phyloP scores from a whole-genome alignment of 108 stramenopile species.

The Fragilaria radians region DNA sequence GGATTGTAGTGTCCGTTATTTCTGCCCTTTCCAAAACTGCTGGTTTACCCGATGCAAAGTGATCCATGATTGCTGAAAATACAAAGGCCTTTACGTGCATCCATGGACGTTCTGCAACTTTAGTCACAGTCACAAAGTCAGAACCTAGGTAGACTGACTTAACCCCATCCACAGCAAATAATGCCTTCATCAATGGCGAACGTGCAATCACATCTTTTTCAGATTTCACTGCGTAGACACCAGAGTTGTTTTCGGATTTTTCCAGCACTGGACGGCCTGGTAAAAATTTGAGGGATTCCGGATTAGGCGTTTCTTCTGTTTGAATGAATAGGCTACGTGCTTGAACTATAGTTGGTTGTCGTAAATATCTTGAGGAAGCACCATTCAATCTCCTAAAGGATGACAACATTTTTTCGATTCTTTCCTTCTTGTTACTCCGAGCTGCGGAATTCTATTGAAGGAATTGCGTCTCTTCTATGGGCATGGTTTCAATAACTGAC shows the following conservation, averaged over 20 bases:
- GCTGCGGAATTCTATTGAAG: too few species aligned
- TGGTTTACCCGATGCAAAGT: constrained; percentile 64
- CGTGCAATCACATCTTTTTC: constrained; percentile 74
- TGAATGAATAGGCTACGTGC: constrained; percentile 89
- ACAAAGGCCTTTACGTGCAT: constrained; percentile 76
- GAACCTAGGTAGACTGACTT: constrained; percentile 90
- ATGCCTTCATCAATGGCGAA: constrained; percentile 73
- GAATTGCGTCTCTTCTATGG: too few species aligned
- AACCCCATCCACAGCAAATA: constrained; percentile 87
- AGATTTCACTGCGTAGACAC: constrained; percentile 39
- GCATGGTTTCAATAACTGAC: too few species aligned
- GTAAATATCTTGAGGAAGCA: too few species aligned
- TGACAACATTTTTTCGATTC: too few species aligned
- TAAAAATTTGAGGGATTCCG: constrained; percentile 94
- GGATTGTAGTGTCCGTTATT: constrained; percentile 89
- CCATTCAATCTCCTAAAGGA: too few species aligned
- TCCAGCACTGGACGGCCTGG: constrained; percentile 70
- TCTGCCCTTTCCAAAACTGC: constrained; percentile 58
- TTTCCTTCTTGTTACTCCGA: too few species aligned
- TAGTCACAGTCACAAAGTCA: constrained; percentile 97
- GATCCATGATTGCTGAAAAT: constrained; percentile 91
- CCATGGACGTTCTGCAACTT: constrained; percentile 83
- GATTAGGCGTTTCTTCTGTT: constrained; percentile 96
- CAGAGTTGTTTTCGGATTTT: constrained; percentile 22
- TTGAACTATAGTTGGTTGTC: too few species aligned